These are phyloP conservation scores for Periconia sp. DNA, from an alignment of 2,329 filamentous ascomycete species.

Conservation along the genomic window DNA sequence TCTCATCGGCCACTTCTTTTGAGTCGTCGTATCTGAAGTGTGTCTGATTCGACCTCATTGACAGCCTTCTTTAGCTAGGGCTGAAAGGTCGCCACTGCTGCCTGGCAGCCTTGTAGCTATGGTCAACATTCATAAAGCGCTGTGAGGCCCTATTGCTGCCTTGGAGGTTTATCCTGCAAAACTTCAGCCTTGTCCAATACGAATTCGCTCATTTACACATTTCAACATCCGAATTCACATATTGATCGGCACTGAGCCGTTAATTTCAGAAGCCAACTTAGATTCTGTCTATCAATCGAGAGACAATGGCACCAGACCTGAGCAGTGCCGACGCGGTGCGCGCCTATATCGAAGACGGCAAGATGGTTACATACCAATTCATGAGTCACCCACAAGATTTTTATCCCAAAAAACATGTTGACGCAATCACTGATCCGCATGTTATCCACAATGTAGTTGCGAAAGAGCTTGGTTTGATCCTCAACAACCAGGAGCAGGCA, in stretches of 20 bases:
- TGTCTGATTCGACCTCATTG: background rate
- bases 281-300: no score
- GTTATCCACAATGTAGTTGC: conserved; percentile 9
- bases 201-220: background rate
- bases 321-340: background rate
- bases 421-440: conserved; percentile 3
- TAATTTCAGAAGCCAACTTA: background rate
- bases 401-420: conserved; percentile 6
- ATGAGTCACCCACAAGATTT: conserved; percentile 6
- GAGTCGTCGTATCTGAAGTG: no score
- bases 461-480: conserved; percentile 2
- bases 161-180: background rate
- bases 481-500: conserved; percentile 1
- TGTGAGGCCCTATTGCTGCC: no score
- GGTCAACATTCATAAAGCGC: background rate
- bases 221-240: background rate
- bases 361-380: conserved; percentile 7
- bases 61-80: background rate
- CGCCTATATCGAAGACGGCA: conserved; percentile 5
- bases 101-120: background rate
- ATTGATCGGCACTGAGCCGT: background rate
- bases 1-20: no score
- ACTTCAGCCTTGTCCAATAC: background rate
- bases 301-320: background rate
- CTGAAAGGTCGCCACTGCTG: background rate